These are phyloP conservation scores for Miscanthus lutarioriparius DNA, from an alignment of 176 grass and related monocot species.

Conservation along the genomic window DNA sequence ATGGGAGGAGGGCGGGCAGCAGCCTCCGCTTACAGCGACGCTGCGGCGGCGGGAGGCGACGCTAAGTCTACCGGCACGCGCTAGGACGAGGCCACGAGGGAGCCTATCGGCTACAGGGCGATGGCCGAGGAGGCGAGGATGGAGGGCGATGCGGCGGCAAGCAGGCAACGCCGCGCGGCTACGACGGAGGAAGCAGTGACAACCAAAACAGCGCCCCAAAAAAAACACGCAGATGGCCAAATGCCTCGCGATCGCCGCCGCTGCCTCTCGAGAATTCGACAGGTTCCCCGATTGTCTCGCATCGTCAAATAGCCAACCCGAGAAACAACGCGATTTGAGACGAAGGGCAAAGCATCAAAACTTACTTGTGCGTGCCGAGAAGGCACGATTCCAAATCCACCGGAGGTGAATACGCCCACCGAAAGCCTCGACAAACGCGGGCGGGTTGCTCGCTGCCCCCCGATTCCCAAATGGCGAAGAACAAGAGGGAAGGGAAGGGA, in stretches of 20 bases:
- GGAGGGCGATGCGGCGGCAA: background rate
- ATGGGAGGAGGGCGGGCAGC: background rate
- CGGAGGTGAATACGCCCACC: slow-evolving; percentile 1
- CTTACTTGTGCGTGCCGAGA: slow-evolving; percentile 45
- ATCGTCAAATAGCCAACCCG: background rate
- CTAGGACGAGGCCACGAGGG: background rate
- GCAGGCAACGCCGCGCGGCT: background rate
- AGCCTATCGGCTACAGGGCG: background rate
- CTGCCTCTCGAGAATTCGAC: slow-evolving; percentile 13
- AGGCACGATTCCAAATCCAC: slow-evolving; percentile 47
- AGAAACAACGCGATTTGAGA: background rate
- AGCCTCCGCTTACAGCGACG: background rate
- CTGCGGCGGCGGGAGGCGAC: background rate
- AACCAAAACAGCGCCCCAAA: background rate
- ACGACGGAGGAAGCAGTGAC: background rate
- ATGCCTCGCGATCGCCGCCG: slow-evolving; percentile 40
- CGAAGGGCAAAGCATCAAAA: slow-evolving; percentile 35
- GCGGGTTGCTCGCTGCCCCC: background rate
- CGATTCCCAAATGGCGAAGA: background rate
- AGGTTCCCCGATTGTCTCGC: background rate
- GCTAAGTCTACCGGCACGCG: background rate
- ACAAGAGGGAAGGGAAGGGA: background rate
- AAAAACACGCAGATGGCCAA: background rate
- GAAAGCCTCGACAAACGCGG: background rate
- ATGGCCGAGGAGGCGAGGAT: too few species aligned